Evolutionary conservation across 805 yeast genomes (phyloP), one percentile per base, ranked within the genome.

Genomic region (Sungouiella thailandica): DNA sequence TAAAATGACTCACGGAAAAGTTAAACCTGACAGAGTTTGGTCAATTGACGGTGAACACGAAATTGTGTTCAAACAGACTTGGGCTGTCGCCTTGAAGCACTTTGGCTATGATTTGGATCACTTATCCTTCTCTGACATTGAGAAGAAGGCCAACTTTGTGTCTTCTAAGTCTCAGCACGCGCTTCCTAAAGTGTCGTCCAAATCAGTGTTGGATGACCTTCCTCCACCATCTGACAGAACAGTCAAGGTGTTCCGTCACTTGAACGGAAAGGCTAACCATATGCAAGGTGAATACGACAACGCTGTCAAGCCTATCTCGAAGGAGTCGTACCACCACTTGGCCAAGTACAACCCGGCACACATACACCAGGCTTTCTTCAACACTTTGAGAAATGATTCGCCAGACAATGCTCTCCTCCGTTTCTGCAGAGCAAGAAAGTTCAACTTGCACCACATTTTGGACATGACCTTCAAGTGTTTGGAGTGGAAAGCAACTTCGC

Each of bases 11-110:
- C 14, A 10, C 4, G 38, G 33, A 5, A 31, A 25, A 19, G 25
- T 22, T 22, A 43, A 37, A 19, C 39, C 43, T 10, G 42, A 44
- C 42, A 35, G 50, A 38, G 35, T 44, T 28, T 44, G 49, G 50
- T 39, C 47, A 19, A 39, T 27, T 64, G 61, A 35, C 11, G 56
- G 59, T 2, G 82, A 80, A 16, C 78, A 83, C 53, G 89, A 83
- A 49, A 48, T 70, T 32, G 67, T 70, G 13, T 58, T 83, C 50
- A 84, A 84, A 55, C 85, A 81, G 49, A 68, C 73, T 4, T 84
- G 89, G 88, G 78, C 81, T 31, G 70, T 77, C 47, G 48, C 78
- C 29, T 61, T 83, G 43, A 76, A 74, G 44, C 73, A 39, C 6
- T 42, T 37, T 23, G 49, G 51, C 23, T 44, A 45, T 37, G 46